phyloP scores from a whole-genome alignment of 2,329 filamentous ascomycete species.

The Ceratocystis cacaofunesta region DNA sequence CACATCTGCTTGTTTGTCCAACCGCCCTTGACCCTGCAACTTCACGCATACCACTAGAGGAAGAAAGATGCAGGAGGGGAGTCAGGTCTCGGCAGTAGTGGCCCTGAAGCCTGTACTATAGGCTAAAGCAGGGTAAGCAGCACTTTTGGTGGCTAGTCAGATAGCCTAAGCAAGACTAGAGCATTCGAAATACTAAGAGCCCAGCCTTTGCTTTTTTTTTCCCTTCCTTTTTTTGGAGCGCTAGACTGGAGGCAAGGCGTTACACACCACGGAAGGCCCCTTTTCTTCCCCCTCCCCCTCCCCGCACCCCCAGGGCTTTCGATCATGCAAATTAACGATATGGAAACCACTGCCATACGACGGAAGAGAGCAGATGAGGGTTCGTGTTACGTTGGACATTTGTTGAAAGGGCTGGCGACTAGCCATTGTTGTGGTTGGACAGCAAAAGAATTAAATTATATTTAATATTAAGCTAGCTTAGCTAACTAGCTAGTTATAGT shows the following conservation, averaged over 20 bases:
- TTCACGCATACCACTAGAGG: background rate
- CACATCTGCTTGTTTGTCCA: background rate
- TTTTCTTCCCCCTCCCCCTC: no score
- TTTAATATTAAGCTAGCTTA: no score
- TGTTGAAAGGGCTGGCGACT: background rate
- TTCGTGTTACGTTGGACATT: background rate
- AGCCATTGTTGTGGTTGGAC: background rate
- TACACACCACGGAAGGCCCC: no score
- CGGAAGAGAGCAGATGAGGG: background rate
- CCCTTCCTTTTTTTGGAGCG: no score
- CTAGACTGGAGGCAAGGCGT: no score
- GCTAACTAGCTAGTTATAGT: no score
- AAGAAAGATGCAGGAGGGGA: background rate
- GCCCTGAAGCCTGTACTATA: background rate
- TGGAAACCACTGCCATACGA: background rate
- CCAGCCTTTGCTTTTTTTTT: no score
- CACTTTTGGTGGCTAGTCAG: background rate
- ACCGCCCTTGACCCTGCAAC: background rate
- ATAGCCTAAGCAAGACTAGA: background rate
- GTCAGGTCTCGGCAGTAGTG: background rate
- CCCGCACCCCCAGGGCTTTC: no score
- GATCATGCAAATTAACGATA: background rate
- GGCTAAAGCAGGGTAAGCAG: background rate
- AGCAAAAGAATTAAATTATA: background rate
- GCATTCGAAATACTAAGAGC: background rate